Evolutionary conservation across 495 filamentous ascomycete species (phyloP).

Genomic region (Geopyxis carbonaria): DNA sequence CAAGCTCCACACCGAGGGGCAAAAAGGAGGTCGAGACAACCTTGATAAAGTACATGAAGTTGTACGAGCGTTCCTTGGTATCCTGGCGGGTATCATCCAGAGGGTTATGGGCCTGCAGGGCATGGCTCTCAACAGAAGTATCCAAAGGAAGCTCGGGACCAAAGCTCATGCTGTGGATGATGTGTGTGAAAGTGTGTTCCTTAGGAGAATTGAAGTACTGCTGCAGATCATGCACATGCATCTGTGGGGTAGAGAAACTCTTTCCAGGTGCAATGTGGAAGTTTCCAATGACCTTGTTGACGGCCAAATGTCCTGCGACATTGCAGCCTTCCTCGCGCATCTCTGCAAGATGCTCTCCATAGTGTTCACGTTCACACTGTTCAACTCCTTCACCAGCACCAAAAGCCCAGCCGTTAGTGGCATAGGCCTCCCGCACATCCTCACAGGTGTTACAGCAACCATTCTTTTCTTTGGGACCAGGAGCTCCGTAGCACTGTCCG

Average conservation of each 20-base stretch:
- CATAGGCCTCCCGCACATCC: constrained; percentile 90
- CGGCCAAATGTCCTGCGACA: constrained; percentile 76
- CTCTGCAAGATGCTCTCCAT: constrained; percentile 64
- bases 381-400: constrained; percentile 81
- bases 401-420: constrained; percentile 75
- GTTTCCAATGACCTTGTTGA: constrained; percentile 97
- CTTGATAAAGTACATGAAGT: constrained; percentile 99
- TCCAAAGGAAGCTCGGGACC: constrained; percentile 63
- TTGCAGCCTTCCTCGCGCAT: constrained; percentile 88
- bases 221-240: constrained; percentile 94
- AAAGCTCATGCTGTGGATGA: constrained; percentile 81
- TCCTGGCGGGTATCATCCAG: constrained; percentile 66
- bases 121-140: constrained; percentile 23
- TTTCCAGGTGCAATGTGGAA: constrained; percentile 96
- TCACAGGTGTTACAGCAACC: constrained; percentile 96
- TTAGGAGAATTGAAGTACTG: constrained; percentile 63
- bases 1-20: constrained; percentile 38
- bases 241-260: constrained; percentile 80
- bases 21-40: constrained; percentile 91
- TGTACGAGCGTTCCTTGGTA: constrained; percentile 67
- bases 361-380: constrained; percentile 91
- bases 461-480: constrained; percentile 46
- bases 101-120: too few species aligned
- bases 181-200: constrained; percentile 74
- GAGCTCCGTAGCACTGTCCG: constrained; percentile 79